Percentiles rank a stretch among this genome's conserved stretches.
These are phyloP conservation scores for Vaccinium myrtillus DNA, from an alignment of 148 eudicot species.

Conservation along the genomic window DNA sequence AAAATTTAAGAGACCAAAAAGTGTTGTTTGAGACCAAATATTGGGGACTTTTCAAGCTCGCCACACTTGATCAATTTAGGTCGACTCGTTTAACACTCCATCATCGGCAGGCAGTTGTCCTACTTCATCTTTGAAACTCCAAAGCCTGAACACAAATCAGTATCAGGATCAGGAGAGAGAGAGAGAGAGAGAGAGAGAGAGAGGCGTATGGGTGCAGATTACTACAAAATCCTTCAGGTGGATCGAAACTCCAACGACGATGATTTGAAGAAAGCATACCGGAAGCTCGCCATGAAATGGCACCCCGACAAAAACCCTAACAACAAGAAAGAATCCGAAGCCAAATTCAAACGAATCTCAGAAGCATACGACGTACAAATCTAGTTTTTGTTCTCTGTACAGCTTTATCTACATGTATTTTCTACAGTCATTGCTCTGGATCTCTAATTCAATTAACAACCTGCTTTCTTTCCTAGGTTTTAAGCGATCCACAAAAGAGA, in stretches of 20 bases:
- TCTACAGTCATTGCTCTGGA: too few species aligned
- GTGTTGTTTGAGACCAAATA: too few species aligned
- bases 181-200: constrained; percentile 2
- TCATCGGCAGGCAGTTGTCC: background rate
- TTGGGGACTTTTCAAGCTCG: too few species aligned
- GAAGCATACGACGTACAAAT: constrained; percentile 65
- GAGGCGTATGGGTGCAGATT: constrained; percentile 28
- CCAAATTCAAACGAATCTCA: constrained; percentile 77
- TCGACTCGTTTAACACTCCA: too few species aligned
- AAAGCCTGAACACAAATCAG: background rate
- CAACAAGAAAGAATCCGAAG: constrained; percentile 67
- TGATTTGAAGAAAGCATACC: constrained; percentile 64
- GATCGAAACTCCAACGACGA: constrained; percentile 58
- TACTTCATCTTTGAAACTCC: background rate
- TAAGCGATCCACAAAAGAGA: constrained; percentile 84
- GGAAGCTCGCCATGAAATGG: constrained; percentile 78
- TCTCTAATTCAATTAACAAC: background rate
- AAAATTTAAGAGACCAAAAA: too few species aligned
- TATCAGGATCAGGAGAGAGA: constrained; percentile 4
- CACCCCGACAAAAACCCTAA: constrained; percentile 78
- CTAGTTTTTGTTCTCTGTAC: background rate
- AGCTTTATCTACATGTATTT: too few species aligned
- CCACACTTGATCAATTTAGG: too few species aligned
- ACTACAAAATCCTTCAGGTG: constrained; percentile 61
- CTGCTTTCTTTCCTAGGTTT: constrained; percentile 40